These are phyloP conservation scores for Xenosphaeropsis pyriputrescens DNA, from an alignment of 2,329 filamentous ascomycete genomes.

Conservation along the genomic window DNA sequence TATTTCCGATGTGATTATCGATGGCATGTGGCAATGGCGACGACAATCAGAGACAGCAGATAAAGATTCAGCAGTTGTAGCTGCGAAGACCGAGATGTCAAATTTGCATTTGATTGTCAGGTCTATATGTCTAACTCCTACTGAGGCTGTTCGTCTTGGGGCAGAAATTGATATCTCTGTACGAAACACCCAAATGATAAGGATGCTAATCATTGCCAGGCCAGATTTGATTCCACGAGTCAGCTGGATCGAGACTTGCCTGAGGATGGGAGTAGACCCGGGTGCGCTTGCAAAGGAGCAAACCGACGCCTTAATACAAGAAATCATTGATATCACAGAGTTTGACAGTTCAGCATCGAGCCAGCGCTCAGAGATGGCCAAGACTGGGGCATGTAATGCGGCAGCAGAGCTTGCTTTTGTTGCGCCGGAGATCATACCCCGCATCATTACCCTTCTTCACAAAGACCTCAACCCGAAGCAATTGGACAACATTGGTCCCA, in stretches of 20 bases:
- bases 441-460: constrained; percentile 59
- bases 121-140: constrained; percentile 45
- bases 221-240: constrained; percentile 61
- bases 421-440: constrained; percentile 65
- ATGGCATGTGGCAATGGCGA: constrained; percentile 71
- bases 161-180: constrained; percentile 27
- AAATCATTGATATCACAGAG: constrained; percentile 40
- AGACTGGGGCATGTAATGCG: constrained; percentile 64
- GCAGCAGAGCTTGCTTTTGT: constrained; percentile 90
- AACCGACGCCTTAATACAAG: constrained; percentile 47
- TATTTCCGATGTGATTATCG: constrained; percentile 48
- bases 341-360: constrained; percentile 35
- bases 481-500: constrained; percentile 60
- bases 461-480: constrained; percentile 58
- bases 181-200: constrained; percentile 58
- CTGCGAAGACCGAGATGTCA: constrained; percentile 47
- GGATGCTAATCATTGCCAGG: constrained; percentile 64
- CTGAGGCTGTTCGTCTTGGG: constrained; percentile 29
- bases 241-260: constrained; percentile 81
- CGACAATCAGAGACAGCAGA: constrained; percentile 51
- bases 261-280: constrained; percentile 70
- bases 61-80: constrained; percentile 59
- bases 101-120: constrained; percentile 47
- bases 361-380: constrained; percentile 28
- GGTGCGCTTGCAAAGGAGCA: constrained; percentile 57